Base-by-base conservation (phyloP, 1,284 basidiomycete species). In the Leccinum cinnamomeum region DNA sequence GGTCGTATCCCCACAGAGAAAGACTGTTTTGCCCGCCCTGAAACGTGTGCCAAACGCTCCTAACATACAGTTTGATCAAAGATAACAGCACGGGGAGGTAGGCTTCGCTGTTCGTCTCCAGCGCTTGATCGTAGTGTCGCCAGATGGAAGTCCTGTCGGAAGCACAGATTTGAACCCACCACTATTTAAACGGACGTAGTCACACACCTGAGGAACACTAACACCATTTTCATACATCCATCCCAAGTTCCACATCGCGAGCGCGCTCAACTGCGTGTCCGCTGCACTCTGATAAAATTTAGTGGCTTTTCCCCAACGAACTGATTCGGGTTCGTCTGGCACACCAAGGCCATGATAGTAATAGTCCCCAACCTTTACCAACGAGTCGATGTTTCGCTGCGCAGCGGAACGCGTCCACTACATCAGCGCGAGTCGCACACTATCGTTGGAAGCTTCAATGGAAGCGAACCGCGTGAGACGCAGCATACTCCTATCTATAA, bases 171-270 rank as follows among this genome's bases (percentile, higher is more conserved):
- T 44, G 23, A 39, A 25, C 41, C 14, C 0, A 12, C 2, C 6
- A 46, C n/a, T 11, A 12, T 30, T 25, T 10, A 8, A 56, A 6
- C 25, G 3, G 8, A n/a, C 18, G 14, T 46, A 39, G 33, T 46
- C 23, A 74, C 79, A 59, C 63, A 90, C 91, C 81, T 90, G 88
- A 23, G 91, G 87, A 0, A 98, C 94, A 4, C 97, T 97, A 28
- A 92, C 76, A 0, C 97, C 97, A 70, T 95, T 92, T 79, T 99
- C 97, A 75, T 98, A 98, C 95, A 99, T 97, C 92, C 92, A 98
- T 1, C 97, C 97, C 28, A 99, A 78, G 72, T 98, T 98, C 95
- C 96, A 99, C 88, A 97, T 95, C 2, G 97, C 96, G 68, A 99
- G 82, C 1, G 96, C 94, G 68, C 94, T 97, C 64, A 90, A 72